Percentiles rank a stretch among this genome's conserved stretches.
Conservation (phyloP, 345 rosid species). For the Gossypium longicalyx region DNA sequence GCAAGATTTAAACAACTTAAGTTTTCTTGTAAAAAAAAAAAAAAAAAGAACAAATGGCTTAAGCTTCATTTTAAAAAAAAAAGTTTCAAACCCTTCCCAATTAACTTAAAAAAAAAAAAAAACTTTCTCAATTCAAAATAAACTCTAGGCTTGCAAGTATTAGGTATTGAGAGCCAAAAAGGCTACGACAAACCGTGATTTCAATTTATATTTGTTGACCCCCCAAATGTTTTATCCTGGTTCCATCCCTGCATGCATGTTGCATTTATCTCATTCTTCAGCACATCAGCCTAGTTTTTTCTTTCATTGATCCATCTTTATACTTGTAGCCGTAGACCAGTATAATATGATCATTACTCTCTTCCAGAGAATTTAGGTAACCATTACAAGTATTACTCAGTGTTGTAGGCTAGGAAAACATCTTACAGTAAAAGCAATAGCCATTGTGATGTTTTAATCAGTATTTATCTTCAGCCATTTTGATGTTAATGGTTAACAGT, state of each 20-base stretch:
- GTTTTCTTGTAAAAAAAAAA: too few species aligned
- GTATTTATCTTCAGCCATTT: background rate
- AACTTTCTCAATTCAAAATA: too few species aligned
- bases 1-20: too few species aligned
- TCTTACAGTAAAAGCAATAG: background rate
- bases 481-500: background rate
- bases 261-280: background rate
- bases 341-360: background rate
- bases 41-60: too few species aligned
- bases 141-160: too few species aligned
- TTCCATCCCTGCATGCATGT: background rate
- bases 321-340: background rate
- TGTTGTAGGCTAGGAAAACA: background rate
- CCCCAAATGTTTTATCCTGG: too few species aligned
- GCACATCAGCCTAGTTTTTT: background rate
- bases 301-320: background rate
- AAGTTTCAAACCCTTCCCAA: too few species aligned
- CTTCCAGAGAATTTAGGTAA: background rate
- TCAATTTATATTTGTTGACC: too few species aligned
- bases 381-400: background rate
- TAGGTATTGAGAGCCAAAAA: too few species aligned
- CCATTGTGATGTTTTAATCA: background rate
- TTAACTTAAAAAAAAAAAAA: too few species aligned
- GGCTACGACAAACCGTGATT: too few species aligned
- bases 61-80: too few species aligned